Conservation (phyloP, 495 filamentous ascomycete species). For the Cenococcum geophilum region DNA sequence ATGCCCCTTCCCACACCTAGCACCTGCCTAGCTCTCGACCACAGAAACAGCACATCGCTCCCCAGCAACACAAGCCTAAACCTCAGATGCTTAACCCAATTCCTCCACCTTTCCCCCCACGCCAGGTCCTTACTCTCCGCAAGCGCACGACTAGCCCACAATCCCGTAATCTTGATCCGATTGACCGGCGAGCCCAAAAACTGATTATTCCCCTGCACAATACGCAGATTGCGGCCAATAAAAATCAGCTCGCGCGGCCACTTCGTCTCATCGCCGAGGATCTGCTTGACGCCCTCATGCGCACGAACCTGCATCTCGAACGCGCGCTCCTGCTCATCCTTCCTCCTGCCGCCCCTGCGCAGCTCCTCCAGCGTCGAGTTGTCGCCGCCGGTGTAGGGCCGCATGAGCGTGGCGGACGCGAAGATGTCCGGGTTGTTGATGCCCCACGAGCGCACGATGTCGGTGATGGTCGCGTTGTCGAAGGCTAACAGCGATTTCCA, state of each 20-base stretch:
- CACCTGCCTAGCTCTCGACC: slow-evolving; percentile 65
- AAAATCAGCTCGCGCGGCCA: slow-evolving; percentile 94
- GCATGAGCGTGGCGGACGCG: slow-evolving; percentile 80
- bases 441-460: slow-evolving; percentile 72
- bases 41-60: slow-evolving; percentile 79
- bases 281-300: slow-evolving; percentile 74
- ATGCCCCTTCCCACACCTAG: slow-evolving; percentile 72
- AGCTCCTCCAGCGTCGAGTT: slow-evolving; percentile 55
- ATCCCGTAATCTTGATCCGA: slow-evolving; percentile 86
- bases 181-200: slow-evolving; percentile 92
- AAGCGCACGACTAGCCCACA: slow-evolving; percentile 76
- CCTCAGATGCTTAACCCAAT: slow-evolving; percentile 62
- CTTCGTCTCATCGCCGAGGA: slow-evolving; percentile 82
- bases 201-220: slow-evolving; percentile 77
- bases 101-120: slow-evolving; percentile 50
- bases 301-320: slow-evolving; percentile 83
- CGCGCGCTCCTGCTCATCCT: slow-evolving; percentile 55
- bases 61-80: slow-evolving; percentile 73
- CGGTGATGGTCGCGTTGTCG: slow-evolving; percentile 71
- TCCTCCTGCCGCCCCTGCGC: slow-evolving; percentile 43
- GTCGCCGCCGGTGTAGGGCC: slow-evolving; percentile 83
- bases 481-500: slow-evolving; percentile 93
- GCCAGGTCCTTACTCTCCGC: slow-evolving; percentile 60
- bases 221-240: slow-evolving; percentile 89
- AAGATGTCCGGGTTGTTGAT: slow-evolving; percentile 85